Evolutionary conservation across 352 stramenopile genomes (phyloP), one percentile per base, ranked within the genome.

Genomic region (Globisporangium okanoganense): DNA sequence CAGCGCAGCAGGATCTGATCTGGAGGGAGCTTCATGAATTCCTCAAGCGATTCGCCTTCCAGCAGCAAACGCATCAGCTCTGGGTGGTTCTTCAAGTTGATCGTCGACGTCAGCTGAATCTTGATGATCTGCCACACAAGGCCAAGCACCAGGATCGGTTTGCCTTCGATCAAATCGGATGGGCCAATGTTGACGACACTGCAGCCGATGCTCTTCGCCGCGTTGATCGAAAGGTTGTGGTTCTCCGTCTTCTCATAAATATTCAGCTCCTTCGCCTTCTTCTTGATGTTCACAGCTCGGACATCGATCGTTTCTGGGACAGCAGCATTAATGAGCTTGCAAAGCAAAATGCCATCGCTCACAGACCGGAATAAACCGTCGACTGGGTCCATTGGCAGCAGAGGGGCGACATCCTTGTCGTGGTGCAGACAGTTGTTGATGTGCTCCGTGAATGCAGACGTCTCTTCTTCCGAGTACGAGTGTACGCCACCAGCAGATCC

Each of bases 61-160:
- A 93, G 54, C 27, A 96, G 59, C 60, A 96, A 72, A 2, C 85
- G 81, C 67, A 97, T 88, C 1, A 98, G 70, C 67, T 97, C 91
- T 0, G 92, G 92, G 69, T 94, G 87, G 61, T 96, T 94, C 71
- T 96, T 97, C 55, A 98, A 67, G 67, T 95, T 95, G 66, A 98
- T 97, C 35, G 81, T 92, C 43, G 83, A 90, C 25, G 93, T 95
- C 52, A 98, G 69, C 62, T 97, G 90, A 50, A 97, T 96, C 73
- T 95, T 95, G 72, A 98, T 97, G 63, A 97, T 96, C 64, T 98
- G 92, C 92, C 92, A 98, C 16, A 97, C 82, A 27, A 97, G 67
- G 7, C 91, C 92, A 13, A 98, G 82, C 56, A 98, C 88, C 4
- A 98, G 70, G 41, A 97, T 96, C 0, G 87, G 87, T 40, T 88